Percentiles rank a stretch among this genome's conserved stretches.
These are phyloP conservation scores for Paxillus rubicundulus DNA, from an alignment of 768 basidiomycete species.

Conservation along the genomic window DNA sequence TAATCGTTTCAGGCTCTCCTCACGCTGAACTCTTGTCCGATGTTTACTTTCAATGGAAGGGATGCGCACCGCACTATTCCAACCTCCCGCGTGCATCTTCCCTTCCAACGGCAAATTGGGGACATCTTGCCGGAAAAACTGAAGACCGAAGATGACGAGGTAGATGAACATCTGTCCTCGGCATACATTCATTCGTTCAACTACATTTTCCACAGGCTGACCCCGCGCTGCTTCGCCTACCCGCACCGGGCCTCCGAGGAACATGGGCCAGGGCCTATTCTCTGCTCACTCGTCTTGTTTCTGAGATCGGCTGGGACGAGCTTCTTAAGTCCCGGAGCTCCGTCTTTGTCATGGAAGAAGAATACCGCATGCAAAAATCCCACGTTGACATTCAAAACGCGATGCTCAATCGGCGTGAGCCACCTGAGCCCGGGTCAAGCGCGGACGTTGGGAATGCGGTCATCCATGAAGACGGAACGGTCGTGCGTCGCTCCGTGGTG, in stretches of 20 bases:
- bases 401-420: conserved; percentile 14
- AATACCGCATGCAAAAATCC: conserved; percentile 96
- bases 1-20: conserved; percentile 57
- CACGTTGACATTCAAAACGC: conserved; percentile 59
- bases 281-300: conserved; percentile 85
- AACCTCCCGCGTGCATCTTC: conserved; percentile 79
- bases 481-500: conserved; percentile 25
- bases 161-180: conserved; percentile 25
- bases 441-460: conserved; percentile 38
- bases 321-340: conserved; percentile 88
- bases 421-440: conserved; percentile 20
- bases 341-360: conserved; percentile 99
- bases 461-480: conserved; percentile 65
- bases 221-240: conserved; percentile 88
- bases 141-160: conserved; percentile 84
- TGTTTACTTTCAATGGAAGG: conserved; percentile 99
- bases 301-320: conserved; percentile 98
- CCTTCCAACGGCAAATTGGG: conserved; percentile 79
- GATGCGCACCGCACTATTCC: conserved; percentile 86
- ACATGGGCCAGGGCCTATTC: conserved; percentile 96
- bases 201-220: conserved; percentile 61
- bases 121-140: conserved; percentile 87
- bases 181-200: background rate
- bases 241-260: conserved; percentile 90
- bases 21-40: conserved; percentile 97